Base-by-base conservation (phyloP, 2,329 filamentous ascomycete species). In the Purpureocillium takamizusanense region DNA sequence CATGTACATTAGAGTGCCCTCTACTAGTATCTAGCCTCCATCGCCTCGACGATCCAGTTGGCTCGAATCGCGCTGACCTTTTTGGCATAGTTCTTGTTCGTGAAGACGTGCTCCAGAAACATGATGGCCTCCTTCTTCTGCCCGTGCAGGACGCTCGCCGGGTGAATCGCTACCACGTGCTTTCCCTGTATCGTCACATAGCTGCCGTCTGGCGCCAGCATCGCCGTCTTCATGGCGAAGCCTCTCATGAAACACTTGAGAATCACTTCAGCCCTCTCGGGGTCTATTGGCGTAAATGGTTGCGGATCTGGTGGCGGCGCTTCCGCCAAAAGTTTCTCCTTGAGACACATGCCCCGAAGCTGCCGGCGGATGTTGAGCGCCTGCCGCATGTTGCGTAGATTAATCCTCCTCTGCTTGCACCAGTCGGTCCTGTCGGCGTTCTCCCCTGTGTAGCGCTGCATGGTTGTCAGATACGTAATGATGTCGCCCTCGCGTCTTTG, bases 61-160 rank as follows among this genome's bases (percentile, higher is more conserved):
- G 70, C 72, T 42, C 78, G 72, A 13, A 81, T 69, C 1, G 68
- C 69, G 55, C 74, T 80, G 42, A 81, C 77, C 54, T 77, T 81
- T 54, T 80, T 81, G 0, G 73, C 78, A 42, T 81, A 82, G 49
- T 75, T 81, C 59, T 78, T 80, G 38, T 70, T 70, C 1, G 78
- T 83, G 48, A 74, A 82, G 0, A 82, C 76, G 46, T 82, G 74
- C 46, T 83, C 78, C 9, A 82, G 53, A 44, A 81, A 83, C 76
- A 83, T 78, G 51, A 83, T 79, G 4, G 76, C 77, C 56, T 81
- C 77, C 50, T 68, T 70, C 57, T 80, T 81, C 49, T 72, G 67
- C 0, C 78, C 76, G 45, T 79, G 74, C 35, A 82, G 48, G 0
- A 78, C 73, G 46, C 78, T 82, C 0, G 74, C 69, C 0, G 78